These are phyloP conservation scores for Thielaviopsis punctulata DNA, from an alignment of 2,329 filamentous ascomycete genomes.

Conservation along the genomic window DNA sequence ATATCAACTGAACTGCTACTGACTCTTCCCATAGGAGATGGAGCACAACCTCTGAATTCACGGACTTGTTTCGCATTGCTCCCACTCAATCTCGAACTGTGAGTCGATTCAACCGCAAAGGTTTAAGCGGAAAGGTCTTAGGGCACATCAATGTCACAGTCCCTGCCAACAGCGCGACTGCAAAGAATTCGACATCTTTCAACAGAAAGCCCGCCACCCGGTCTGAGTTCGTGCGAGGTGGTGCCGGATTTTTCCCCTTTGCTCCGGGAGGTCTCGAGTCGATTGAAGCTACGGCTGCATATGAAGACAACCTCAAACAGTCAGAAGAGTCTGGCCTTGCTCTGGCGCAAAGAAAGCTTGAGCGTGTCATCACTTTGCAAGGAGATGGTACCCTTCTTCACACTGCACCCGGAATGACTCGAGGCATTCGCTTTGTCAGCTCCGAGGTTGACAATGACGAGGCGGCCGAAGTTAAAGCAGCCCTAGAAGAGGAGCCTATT, in stretches of 20 bases:
- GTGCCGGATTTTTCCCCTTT: constrained; percentile 87
- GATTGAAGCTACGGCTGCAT: constrained; percentile 67
- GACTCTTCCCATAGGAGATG: constrained; percentile 33
- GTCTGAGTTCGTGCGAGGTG: constrained; percentile 83
- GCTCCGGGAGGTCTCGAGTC: constrained; percentile 77
- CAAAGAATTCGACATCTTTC: constrained; percentile 87
- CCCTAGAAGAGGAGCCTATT: constrained; percentile 31
- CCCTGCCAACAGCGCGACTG: constrained; percentile 72
- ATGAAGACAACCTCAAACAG: constrained; percentile 47
- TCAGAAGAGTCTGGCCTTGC: constrained; percentile 21
- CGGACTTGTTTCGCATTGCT: constrained; percentile 71
- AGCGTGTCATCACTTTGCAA: constrained; percentile 71
- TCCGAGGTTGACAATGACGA: constrained; percentile 44
- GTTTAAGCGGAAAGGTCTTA: constrained; percentile 79
- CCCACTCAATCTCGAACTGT: constrained; percentile 90
- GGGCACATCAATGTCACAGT: constrained; percentile 91
- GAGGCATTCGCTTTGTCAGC: constrained; percentile 57
- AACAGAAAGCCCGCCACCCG: constrained; percentile 69
- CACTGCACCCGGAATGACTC: constrained; percentile 61
- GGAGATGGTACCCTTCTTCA: constrained; percentile 63
- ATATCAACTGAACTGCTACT: background rate
- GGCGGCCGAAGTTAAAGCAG: constrained; percentile 43
- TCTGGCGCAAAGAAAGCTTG: constrained; percentile 37
- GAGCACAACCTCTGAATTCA: constrained; percentile 65
- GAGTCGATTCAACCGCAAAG: constrained; percentile 79